These are phyloP conservation scores for Strobilomyces dryophilus DNA, from an alignment of 768 basidiomycete species.

Conservation along the genomic window DNA sequence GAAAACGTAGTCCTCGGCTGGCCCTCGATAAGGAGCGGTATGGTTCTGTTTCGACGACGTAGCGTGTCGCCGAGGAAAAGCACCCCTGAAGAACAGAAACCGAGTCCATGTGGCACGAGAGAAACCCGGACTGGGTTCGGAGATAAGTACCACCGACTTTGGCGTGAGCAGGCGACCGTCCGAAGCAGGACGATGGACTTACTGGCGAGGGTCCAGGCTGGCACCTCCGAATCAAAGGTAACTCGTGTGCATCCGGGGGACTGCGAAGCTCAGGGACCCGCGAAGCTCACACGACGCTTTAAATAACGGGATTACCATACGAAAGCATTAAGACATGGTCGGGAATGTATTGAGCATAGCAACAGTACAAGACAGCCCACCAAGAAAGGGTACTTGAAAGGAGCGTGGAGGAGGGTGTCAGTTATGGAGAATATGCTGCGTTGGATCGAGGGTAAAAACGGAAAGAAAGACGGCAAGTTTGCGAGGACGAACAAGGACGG, in stretches of 20 bases:
- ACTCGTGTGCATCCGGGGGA: slow-evolving; percentile 5
- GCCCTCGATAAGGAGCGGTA: slow-evolving; percentile 15
- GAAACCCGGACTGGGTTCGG: slow-evolving; percentile 6
- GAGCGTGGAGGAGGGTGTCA: slow-evolving; percentile 28
- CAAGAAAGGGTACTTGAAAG: slow-evolving; percentile 25
- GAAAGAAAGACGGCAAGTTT: slow-evolving; percentile 12
- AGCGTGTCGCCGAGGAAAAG: slow-evolving; percentile 1
- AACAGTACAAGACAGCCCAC: slow-evolving; percentile 31
- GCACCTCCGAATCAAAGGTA: background rate
- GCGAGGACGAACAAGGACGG: slow-evolving; percentile 21
- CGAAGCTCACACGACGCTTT: slow-evolving; percentile 15
- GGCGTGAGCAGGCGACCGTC: background rate
- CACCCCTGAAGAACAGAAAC: slow-evolving; percentile 8
- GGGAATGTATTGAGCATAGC: slow-evolving; percentile 32
- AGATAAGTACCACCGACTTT: slow-evolving; percentile 6
- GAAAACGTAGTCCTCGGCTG: slow-evolving; percentile 12
- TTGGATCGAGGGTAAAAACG: slow-evolving; percentile 16
- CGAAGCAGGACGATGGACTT: slow-evolving; percentile 15
- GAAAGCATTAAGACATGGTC: slow-evolving; percentile 35
- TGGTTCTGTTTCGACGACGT: slow-evolving; percentile 10
- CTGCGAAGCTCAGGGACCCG: slow-evolving; percentile 9
- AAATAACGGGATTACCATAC: slow-evolving; percentile 32
- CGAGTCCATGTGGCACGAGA: slow-evolving; percentile 6
- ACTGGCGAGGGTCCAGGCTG: background rate
- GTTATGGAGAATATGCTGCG: slow-evolving; percentile 22